Base-by-base conservation (phyloP, 306 rosid species). In the Cicer bijugum region DNA sequence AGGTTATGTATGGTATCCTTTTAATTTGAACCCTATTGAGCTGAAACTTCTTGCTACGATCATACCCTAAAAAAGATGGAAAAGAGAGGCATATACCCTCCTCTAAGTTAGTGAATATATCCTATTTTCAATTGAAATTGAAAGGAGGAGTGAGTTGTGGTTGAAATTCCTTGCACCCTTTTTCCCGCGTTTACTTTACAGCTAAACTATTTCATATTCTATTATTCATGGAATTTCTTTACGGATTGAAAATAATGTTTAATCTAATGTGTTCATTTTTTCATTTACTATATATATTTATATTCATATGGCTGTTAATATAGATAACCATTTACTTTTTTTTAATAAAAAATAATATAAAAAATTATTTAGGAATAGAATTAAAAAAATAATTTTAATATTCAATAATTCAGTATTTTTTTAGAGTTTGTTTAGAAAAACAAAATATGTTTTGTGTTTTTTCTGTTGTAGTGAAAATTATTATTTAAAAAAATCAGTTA, bases 101-200 rank as follows among this genome's bases (percentile, higher is more conserved):
- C 55, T 61, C 8, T 38, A 17, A 42, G 53, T 65, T 45, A 43
- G 52, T 42, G 53, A 43, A 37, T 28, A 28, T 28, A 28, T 43
- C 8, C 8, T 9, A 16, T 64, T 65, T 65, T 43, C 16, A 20
- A 47, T 59, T 59, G 17, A 9, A 42, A 62, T 23, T 28, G 33
- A n/a, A 33, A 35, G 33, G 37, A 16, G 47, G 35, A 28, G 5
- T 28, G 35, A 28, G 5, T 28, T n/a, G 69, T 80, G 81, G 80
- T 64, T 84, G 64, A 82, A 78, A 84, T 83, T 80, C 81, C 47
- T 28, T 76, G 1, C 23, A 9, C 4, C 53, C 51, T 77, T 80
- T 77, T 12, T 7, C 7, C 9, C 46, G 66, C 40, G 79, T 51
- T 82, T 53, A 71, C 96, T 87, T 87, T 89, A 87, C 95, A 84